Base-by-base conservation (phyloP, 257 asterid species). In the Nicotiana sylvestris region DNA sequence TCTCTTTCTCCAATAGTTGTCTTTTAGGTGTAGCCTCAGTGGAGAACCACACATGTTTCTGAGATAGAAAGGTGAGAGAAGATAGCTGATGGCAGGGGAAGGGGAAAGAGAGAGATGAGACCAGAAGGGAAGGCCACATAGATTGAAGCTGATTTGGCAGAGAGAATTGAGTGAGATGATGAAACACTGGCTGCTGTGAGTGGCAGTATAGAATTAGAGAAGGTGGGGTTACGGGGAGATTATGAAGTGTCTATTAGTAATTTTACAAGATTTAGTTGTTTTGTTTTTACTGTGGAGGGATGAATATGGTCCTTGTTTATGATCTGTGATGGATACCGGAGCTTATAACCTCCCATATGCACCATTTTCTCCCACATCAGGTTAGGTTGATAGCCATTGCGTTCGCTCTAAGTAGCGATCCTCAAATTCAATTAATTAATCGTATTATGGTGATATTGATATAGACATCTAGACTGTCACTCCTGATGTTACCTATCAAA, bases 1-100 rank as follows among this genome's bases (percentile, higher is more conserved):
- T 74, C 39, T 46, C 62, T 74, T 49, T 74, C 79, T 74, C 79
- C 61, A 46, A 72, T 72, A 13, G 25, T 25, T 72, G 39, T 74
- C 79, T 74, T 74, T 39, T 13, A 13, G 13, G 79, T 46, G 61
- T 12, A 74, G 61, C 25, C n/a, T 74, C 9, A 46, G 13, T 46
- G 60, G 37, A 6, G 60, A 72, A 72, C 60, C 21, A 72, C 55
- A 72, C 11, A 46, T 0, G 37, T 46, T 72, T 32, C 3, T 72
- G 60, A 72, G 78, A 72, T 13, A 43, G 27, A 43, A 46, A 21
- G 78, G 5, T 68, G 56, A 69, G 77, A 39, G 57, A 39, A 39
- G 29, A n/a, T n/a, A 39, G 58, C 33, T 69, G 57, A 69, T 37
- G 57, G 57, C 12, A 10, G 77, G 5, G 57, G 2, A 37, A 35